Percentiles rank a stretch among this genome's conserved stretches.
These are phyloP conservation scores for Boletus patriciae DNA, from an alignment of 768 basidiomycete species.

Conservation along the genomic window DNA sequence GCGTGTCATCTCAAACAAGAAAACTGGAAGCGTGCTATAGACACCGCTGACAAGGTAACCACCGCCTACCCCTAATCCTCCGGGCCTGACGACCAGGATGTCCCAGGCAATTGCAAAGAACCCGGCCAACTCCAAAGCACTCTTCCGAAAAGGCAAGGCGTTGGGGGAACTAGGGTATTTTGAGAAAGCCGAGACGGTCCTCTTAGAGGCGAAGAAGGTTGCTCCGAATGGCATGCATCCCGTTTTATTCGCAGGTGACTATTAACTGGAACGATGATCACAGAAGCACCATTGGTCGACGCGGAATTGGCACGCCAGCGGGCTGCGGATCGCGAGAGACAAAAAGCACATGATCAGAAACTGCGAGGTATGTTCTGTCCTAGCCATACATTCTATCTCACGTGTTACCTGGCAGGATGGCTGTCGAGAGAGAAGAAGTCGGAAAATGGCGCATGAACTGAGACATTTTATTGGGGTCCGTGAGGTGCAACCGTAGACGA, in stretches of 20 bases:
- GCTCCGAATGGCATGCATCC: constrained; percentile 52
- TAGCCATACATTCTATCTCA: neutral
- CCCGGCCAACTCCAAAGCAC: constrained; percentile 71
- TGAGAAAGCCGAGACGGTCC: constrained; percentile 66
- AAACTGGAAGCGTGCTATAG: constrained; percentile 77
- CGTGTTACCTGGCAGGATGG: constrained; percentile 26
- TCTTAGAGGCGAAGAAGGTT: constrained; percentile 64
- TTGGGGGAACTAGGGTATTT: constrained; percentile 73
- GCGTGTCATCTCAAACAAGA: constrained; percentile 78
- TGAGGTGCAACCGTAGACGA: neutral
- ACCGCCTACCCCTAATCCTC: neutral
- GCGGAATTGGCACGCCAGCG: constrained; percentile 64
- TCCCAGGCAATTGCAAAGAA: constrained; percentile 72
- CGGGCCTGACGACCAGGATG: neutral
- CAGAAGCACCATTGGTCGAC: constrained; percentile 60
- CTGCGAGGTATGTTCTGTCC: constrained; percentile 56
- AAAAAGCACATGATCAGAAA: constrained; percentile 64
- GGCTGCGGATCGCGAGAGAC: constrained; percentile 63
- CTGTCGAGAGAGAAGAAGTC: constrained; percentile 33
- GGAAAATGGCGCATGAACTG: constrained; percentile 9
- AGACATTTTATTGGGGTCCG: neutral
- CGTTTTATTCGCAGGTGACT: neutral
- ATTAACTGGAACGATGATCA: neutral
- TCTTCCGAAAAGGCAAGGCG: constrained; percentile 81
- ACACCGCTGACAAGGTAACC: constrained; percentile 77